Evolutionary conservation across 495 filamentous ascomycete genomes (phyloP).

Genomic region (Mytilinidion resinicola): DNA sequence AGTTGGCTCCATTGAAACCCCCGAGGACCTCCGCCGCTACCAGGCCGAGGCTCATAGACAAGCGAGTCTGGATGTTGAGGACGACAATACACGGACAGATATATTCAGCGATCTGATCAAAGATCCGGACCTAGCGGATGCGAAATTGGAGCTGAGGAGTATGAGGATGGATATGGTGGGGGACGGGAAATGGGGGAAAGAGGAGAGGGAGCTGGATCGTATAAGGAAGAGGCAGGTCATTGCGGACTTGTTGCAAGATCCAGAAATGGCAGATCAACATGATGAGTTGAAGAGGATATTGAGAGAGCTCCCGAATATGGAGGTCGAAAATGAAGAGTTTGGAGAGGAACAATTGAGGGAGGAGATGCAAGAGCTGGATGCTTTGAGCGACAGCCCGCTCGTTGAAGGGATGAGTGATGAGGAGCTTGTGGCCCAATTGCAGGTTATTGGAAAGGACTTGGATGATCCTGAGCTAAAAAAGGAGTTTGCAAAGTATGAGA

Average conservation of each 20-base stretch:
- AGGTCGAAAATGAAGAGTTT: background rate
- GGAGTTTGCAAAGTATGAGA: background rate
- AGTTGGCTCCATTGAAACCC: background rate
- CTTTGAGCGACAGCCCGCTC: too few species aligned
- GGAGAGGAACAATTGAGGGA: background rate
- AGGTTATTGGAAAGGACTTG: background rate
- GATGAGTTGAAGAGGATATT: slow-evolving; percentile 1
- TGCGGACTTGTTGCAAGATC: background rate
- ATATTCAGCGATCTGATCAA: slow-evolving; percentile 11
- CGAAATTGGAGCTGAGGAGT: slow-evolving; percentile 5
- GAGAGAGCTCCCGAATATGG: background rate
- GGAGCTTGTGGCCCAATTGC: background rate
- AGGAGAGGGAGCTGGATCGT: slow-evolving; percentile 3
- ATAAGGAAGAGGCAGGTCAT: background rate
- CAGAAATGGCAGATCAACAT: background rate
- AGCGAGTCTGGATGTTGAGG: background rate
- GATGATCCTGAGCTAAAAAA: background rate
- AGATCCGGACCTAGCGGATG: slow-evolving; percentile 11
- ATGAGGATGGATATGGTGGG: slow-evolving; percentile 1
- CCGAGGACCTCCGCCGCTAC: background rate
- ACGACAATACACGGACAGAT: background rate
- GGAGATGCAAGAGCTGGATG: background rate
- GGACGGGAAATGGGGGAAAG: slow-evolving; percentile 2
- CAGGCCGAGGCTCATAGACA: background rate
- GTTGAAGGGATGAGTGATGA: background rate